Base-by-base conservation (phyloP, 768 basidiomycete genomes). In the Agrocybe chaxingu region DNA sequence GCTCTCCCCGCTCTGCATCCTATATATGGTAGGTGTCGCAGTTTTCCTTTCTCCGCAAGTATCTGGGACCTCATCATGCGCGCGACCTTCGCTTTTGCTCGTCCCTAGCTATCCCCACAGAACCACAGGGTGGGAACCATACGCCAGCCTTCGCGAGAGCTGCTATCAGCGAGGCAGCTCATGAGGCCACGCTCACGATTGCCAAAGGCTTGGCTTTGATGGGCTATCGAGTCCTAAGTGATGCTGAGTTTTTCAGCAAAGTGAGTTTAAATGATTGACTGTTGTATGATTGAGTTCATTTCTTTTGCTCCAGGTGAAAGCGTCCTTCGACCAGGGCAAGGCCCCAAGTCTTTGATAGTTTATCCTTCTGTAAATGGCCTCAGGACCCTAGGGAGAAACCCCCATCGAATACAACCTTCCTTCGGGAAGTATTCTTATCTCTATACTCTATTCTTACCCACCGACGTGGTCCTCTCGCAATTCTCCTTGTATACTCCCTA, bases 41-140 rank as follows among this genome's bases (percentile, higher is more conserved):
- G 19, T 43, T 52, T 45, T 7, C 31, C 46, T 19, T 9, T 38
- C 19, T 29, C 10, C 35, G 53, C 40, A 7, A 18, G 55, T 51
- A 52, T 39, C 56, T 69, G 34, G 42, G 16, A 64, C 66, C 6
- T 56, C 62, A 45, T 47, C 66, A 34, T 58, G 61, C 53, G 63
- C 57, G 16, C 40, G 45, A 57, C 16, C 29, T 43, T 32, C 18
- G 11, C 33, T 52, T 32, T 31, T 31, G 43, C 42, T 18, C 32
- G 51, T 48, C 41, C 31, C 43, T 54, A 87, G 86, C 82, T 29
- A 89, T 91, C 47, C 87, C 88, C n/a, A 86, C 86, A 5, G 70
- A 72, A 54, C 78, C 80, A 6, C 70, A 77, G 45, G 87, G 87
- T 37, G 84, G 82, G n/a, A 91, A 91, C 59, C 89, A 91, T 58